Base-by-base conservation (phyloP, 805 yeast genomes). In the Danielozyma ontarioensis region DNA sequence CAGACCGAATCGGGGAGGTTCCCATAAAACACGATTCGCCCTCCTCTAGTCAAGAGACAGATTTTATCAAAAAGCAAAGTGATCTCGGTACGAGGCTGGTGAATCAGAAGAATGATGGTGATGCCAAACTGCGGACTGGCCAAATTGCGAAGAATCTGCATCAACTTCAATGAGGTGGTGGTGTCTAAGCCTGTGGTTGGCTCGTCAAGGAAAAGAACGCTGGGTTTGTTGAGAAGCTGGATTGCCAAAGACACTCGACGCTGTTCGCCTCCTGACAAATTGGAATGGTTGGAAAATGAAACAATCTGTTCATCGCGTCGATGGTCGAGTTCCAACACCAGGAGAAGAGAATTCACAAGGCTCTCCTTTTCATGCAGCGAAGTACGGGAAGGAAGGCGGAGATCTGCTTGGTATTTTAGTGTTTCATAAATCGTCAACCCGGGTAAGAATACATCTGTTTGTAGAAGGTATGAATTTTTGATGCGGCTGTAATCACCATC, bases 111-210 rank as follows among this genome's bases (percentile, higher is more conserved):
- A 3, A 86, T 68, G 16, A 87, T 70, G 0, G 93, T 82, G 36
- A 86, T 74, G 0, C 90, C 89, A 23, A 81, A 61, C 31, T 51
- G 55, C 1, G 64, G 58, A 1, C 62, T 53, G 1, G 68, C 56
- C 25, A 65, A 43, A 36, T 72, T 67, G 42, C 76, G 73, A 34
- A 87, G 66, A 0, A 85, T 75, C 28, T 70, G 62, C 12, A 86
- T 72, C 23, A 86, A 62, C 35, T 78, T 59, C 42, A 68, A 73
- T 0, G 95, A 89, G 10, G 88, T 78, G 40, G 76, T 78, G 4
- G 94, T 79, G 55, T 86, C 95, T 22, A 86, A 59, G 1, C 95
- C 95, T 0, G 95, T 85, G 1, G 95, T 86, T 4, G 95, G 95
- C 46, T 86, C 95, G 53, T 86, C 96, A 27, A 86, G 57, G 46